A percentile compares a stretch with the other conserved stretches of the same genome.
phyloP scores from a whole-genome alignment of 2,329 filamentous ascomycete genomes.

The Aureobasidium lini region DNA sequence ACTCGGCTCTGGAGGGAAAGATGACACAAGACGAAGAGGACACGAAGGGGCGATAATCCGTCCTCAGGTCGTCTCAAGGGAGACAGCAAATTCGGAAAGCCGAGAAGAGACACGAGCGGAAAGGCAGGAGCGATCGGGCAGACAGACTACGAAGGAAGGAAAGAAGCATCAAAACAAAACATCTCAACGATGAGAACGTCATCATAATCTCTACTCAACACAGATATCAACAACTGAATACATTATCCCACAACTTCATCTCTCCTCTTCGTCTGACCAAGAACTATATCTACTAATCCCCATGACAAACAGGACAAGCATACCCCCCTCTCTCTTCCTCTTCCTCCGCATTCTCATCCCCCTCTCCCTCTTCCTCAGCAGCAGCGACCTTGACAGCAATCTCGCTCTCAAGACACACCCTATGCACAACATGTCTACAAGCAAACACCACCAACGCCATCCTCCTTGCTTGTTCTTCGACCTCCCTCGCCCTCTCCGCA shows the following conservation, averaged over 20 bases:
- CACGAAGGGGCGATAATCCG: too few species aligned
- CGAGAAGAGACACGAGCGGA: too few species aligned
- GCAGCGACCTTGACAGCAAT: background rate
- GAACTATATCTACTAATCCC: background rate
- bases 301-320: constrained; percentile 8
- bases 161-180: too few species aligned
- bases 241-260: background rate
- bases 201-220: background rate
- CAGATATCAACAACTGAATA: background rate
- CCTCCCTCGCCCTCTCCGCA: constrained; percentile 29
- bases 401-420: constrained; percentile 54
- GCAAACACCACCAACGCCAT: constrained; percentile 56
- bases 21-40: too few species aligned
- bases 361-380: background rate
- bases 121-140: too few species aligned
- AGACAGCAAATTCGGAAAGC: too few species aligned
- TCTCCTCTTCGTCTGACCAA: background rate
- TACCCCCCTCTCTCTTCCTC: background rate
- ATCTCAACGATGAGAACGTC: background rate
- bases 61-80: too few species aligned
- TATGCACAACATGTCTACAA: constrained; percentile 64
- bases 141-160: too few species aligned
- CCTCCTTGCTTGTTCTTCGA: constrained; percentile 36
- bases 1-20: too few species aligned
- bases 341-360: background rate